Percentiles rank a stretch among this genome's conserved stretches.
Evolutionary conservation across 139 green algal genomes (phyloP).

Genomic region (Gonium pectorale): DNA sequence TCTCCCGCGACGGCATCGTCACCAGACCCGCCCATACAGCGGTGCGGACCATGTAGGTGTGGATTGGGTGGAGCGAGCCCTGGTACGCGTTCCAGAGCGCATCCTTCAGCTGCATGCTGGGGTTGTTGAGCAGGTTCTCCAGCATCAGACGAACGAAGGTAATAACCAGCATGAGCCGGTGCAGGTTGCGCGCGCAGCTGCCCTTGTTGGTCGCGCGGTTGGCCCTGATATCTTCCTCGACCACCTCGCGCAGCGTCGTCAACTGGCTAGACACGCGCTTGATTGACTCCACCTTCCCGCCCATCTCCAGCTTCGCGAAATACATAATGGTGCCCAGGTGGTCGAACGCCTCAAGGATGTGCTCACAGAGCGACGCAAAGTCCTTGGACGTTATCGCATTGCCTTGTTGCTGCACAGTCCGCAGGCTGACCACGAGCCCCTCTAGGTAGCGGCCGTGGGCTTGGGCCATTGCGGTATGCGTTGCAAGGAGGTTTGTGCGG

Average conservation of each 20-base stretch:
- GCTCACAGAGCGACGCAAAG: constrained; percentile 29
- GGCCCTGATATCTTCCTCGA: constrained; percentile 43
- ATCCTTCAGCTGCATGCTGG: constrained; percentile 51
- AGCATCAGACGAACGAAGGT: constrained; percentile 61
- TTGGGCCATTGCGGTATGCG: background rate
- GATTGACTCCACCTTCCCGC: constrained; percentile 43
- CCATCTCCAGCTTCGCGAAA: constrained; percentile 54
- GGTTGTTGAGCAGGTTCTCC: constrained; percentile 44
- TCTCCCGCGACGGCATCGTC: constrained; percentile 42
- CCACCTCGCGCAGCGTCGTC: constrained; percentile 32
- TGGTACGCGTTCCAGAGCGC: constrained; percentile 54
- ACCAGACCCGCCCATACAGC: constrained; percentile 64
- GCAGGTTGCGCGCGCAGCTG: constrained; percentile 68
- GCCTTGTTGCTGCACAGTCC: background rate
- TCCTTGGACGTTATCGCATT: background rate
- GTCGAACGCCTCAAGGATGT: constrained; percentile 38
- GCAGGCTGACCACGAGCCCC: background rate
- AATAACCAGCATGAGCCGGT: constrained; percentile 59
- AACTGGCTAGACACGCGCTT: constrained; percentile 17
- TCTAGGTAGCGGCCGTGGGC: constrained; percentile 25
- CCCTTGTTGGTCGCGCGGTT: constrained; percentile 48
- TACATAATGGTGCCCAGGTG: constrained; percentile 39
- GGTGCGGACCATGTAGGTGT: constrained; percentile 61
- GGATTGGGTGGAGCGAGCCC: constrained; percentile 56
- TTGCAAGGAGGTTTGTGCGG: background rate